Percentiles rank a stretch among this genome's conserved stretches.
Evolutionary conservation across 305 asterid species (phyloP).

Genomic region (Fraxinus paxiana): DNA sequence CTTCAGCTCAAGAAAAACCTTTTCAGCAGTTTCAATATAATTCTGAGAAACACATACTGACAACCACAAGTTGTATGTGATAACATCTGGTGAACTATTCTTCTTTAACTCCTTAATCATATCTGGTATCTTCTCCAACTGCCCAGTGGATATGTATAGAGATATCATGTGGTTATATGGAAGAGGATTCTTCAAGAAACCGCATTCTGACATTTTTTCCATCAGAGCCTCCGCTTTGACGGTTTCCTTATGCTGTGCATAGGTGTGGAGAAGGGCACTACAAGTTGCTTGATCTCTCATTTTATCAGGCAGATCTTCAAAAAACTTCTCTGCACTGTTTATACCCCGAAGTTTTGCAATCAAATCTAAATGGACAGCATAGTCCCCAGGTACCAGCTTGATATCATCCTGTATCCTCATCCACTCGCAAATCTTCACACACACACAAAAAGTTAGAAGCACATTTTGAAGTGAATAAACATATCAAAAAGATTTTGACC

Average conservation of each 20-base stretch:
- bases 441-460: not conserved
- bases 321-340: slow-evolving; percentile 77
- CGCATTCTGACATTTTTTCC: slow-evolving; percentile 73
- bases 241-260: slow-evolving; percentile 53
- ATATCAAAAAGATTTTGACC: not conserved
- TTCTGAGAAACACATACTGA: slow-evolving; percentile 62
- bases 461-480: not conserved
- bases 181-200: slow-evolving; percentile 56
- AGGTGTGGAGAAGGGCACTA: slow-evolving; percentile 82
- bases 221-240: slow-evolving; percentile 71
- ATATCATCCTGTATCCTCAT: slow-evolving; percentile 71
- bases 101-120: slow-evolving; percentile 57
- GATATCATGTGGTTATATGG: slow-evolving; percentile 83
- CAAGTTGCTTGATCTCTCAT: slow-evolving; percentile 70
- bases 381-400: slow-evolving; percentile 72
- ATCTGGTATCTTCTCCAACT: slow-evolving; percentile 56
- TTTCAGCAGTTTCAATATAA: slow-evolving; percentile 61
- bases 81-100: slow-evolving; percentile 64
- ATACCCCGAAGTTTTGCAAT: slow-evolving; percentile 76
- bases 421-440: slow-evolving; percentile 79
- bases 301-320: slow-evolving; percentile 66
- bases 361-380: slow-evolving; percentile 83
- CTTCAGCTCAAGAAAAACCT: slow-evolving; percentile 49
- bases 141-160: slow-evolving; percentile 57
- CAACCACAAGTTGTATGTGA: slow-evolving; percentile 73